Base-by-base conservation (phyloP, 768 basidiomycete species). In the Suillus cothurnatus region DNA sequence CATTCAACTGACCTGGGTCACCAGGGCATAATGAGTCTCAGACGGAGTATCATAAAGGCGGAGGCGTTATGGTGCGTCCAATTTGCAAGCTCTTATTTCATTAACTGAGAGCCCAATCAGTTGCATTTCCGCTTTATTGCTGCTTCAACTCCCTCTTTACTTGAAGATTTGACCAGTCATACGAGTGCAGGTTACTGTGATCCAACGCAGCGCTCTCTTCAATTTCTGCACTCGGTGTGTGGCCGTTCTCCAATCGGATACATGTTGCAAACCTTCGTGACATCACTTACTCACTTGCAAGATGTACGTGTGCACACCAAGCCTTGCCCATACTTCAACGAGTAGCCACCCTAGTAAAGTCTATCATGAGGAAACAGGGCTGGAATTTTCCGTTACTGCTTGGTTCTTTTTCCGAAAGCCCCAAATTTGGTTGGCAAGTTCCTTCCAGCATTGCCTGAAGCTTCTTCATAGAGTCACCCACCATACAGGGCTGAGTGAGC, bases 371-470 rank as follows among this genome's bases (percentile, higher is more conserved):
- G 64, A 93, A 89, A 69, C 90, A 90, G 69, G 78, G 78, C 6
- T 98, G 95, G 95, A 81, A 84, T 31, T 80, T 94, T 31, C 90
- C 92, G 32, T 82, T 87, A 1, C 85, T 94, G n/a, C 80, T 87
- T n/a, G 93, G 96, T 75, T 95, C 96, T 82, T 94, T 92, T 70
- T 94, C 94, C 6, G 85, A 88, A 14, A 85, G 85, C 61, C 84
- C 88, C 0, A 87, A n/a, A 82, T 72, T 79, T 97, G 23, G 78
- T 94, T 36, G 94, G 94, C 91, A n/a, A 43, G 41, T 23, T 26
- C 15, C 26, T 41, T 38, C 26, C 32, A 32, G 14, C 36, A 49
- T 49, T 53, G 53, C 34, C 17, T 72, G 50, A 72, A 55, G 38
- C 12, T 15, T 34, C 43, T 41, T 39, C 39, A 26, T 31, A 28